These are phyloP conservation scores for Leptographium galeiforme DNA, from an alignment of 2,329 filamentous ascomycete genomes.

Conservation along the genomic window DNA sequence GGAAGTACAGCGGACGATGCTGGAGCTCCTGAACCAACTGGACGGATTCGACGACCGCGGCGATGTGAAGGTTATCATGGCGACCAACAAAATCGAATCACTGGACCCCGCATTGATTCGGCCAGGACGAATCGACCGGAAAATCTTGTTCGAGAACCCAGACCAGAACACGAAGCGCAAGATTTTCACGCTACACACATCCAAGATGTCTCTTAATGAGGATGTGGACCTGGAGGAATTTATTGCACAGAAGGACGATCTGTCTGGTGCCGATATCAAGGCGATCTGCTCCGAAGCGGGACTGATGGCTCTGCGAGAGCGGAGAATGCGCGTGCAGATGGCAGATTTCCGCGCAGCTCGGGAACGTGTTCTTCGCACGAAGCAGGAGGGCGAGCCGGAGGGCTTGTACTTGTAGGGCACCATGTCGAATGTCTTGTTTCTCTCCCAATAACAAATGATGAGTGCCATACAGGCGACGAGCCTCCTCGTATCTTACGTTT, in stretches of 20 bases:
- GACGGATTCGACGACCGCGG: conserved; percentile 98
- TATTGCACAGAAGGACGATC: conserved; percentile 94
- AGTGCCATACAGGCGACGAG: background rate
- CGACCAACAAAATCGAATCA: conserved; percentile 98
- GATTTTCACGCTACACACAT: conserved; percentile 96
- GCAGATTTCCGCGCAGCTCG: conserved; percentile 87
- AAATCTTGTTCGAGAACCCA: conserved; percentile 65
- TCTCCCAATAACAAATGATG: background rate
- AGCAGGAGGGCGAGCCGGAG: conserved; percentile 96
- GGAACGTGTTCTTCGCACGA: conserved; percentile 92
- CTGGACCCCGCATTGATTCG: conserved; percentile 92
- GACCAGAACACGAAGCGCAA: conserved; percentile 87
- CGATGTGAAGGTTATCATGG: conserved; percentile 99
- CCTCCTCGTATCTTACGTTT: too few species aligned
- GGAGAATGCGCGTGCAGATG: conserved; percentile 98
- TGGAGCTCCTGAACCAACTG: conserved; percentile 94
- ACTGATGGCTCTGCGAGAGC: conserved; percentile 82
- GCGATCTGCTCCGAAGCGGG: conserved; percentile 97
- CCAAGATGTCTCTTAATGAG: conserved; percentile 92
- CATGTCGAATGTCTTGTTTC: background rate
- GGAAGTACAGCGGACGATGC: conserved; percentile 96
- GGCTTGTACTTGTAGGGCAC: conserved; percentile 80
- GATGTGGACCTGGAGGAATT: conserved; percentile 99
- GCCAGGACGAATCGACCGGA: conserved; percentile 94
- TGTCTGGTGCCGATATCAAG: conserved; percentile 96